Conservation (phyloP, 2,329 filamentous ascomycete genomes). For the Curvularia spicifera region DNA sequence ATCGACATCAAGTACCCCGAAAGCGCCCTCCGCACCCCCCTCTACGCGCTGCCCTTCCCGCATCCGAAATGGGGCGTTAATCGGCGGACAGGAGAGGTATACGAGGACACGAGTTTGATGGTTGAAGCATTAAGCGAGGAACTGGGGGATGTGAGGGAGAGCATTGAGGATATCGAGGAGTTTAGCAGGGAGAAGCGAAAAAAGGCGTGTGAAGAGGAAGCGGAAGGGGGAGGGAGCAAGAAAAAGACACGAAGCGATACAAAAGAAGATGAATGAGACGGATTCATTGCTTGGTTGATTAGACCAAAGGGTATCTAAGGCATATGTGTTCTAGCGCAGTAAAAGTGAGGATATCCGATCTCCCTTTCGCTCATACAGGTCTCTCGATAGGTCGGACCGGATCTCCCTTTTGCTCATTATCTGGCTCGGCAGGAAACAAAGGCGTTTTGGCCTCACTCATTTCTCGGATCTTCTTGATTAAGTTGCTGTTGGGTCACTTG, state of each 20-base stretch:
- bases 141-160: constrained; percentile 13
- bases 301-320: neutral
- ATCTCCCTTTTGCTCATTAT: neutral
- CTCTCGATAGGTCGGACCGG: constrained; percentile 21
- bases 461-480: constrained; percentile 56
- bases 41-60: constrained; percentile 15
- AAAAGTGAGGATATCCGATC: neutral
- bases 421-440: constrained; percentile 28
- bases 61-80: constrained; percentile 25
- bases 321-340: neutral
- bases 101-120: constrained; percentile 18
- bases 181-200: neutral
- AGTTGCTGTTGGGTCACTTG: constrained; percentile 36
- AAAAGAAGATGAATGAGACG: neutral
- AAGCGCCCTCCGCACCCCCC: constrained; percentile 22
- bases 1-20: constrained; percentile 18
- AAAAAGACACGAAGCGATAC: neutral
- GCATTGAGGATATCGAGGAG: constrained; percentile 11
- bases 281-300: neutral
- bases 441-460: constrained; percentile 46
- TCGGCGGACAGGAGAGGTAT: constrained; percentile 8
- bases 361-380: constrained; percentile 8
- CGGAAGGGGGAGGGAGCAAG: neutral
- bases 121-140: constrained; percentile 16
- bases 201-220: neutral